Base-by-base conservation (phyloP, 208 protist genomes). In the Angomonas ambiguus region DNA sequence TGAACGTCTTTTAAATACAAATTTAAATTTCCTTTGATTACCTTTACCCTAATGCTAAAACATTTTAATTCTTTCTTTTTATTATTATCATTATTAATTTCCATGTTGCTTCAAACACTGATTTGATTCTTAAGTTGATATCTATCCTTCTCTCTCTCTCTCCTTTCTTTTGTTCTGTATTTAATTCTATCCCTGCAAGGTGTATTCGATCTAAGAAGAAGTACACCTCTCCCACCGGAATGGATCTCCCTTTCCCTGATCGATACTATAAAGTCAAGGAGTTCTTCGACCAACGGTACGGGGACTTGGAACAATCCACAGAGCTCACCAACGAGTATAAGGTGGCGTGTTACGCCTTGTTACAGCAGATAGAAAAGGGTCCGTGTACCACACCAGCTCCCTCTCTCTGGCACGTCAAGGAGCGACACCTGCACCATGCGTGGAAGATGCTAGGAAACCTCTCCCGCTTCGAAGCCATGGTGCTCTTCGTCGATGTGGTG, bases 401-500 rank as follows among this genome's bases (percentile, higher is more conserved):
- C 13, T 79, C 80, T 10, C 48, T 92, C 22, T 94, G 85, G 83
- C 62, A 85, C 35, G 35, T 76, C 41, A 79, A 30, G 25, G 85
- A 88, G 69, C 74, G 85, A 1, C 51, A 85, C 73, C 91, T 91
- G 72, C 76, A 92, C 69, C 49, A 77, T 24, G 88, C 88, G 65
- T 94, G 88, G 85, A 76, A 71, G 62, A 69, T 83, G 67, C 77
- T 94, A 1, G 71, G 70, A 11, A 58, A 57, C 73, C 90, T 91
- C 76, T 78, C 74, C 18, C 71, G 51, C 27, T 91, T 86, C 67
- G 88, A 94, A 65, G 84, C 85, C 20, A 94, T 94, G 88, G 88
- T 94, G n/a, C 74, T 81, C 65, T 94, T 89, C 76, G 88, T 94
- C 53, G 72, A 76, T 28, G 69, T 72, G 28, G 68, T 77, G 13